Evolutionary conservation across 208 protist genomes (phyloP).

Genomic region (Leishmania tarentolae): DNA sequence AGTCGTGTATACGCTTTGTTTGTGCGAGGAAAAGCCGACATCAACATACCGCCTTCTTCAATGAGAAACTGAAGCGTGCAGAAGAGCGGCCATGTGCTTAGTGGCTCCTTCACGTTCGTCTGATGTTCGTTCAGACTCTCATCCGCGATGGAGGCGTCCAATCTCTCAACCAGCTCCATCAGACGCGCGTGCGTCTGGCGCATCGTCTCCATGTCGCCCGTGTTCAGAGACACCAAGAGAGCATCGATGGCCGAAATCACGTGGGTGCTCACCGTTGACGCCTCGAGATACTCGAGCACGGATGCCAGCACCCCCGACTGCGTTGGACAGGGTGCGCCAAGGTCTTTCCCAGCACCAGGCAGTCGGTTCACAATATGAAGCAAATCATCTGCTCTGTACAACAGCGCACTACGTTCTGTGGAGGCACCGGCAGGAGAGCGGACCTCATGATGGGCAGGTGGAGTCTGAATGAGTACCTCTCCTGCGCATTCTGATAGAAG

Average conservation of each 20-base stretch:
- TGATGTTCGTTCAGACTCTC: conserved; percentile 12
- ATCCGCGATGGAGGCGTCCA: conserved; percentile 50
- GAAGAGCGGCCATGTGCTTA: conserved; percentile 76
- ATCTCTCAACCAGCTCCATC: conserved; percentile 50
- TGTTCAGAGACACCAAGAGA: conserved; percentile 52
- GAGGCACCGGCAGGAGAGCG: not conserved
- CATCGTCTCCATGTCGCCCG: conserved; percentile 45
- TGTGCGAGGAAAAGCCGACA: conserved; percentile 62
- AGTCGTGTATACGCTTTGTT: conserved; percentile 38
- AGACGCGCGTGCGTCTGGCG: conserved; percentile 50
- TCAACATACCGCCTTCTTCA: conserved; percentile 65
- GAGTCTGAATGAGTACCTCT: conserved; percentile 30
- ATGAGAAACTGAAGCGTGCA: conserved; percentile 65
- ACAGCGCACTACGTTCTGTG: conserved; percentile 6
- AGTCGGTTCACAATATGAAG: conserved; percentile 23
- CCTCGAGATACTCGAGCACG: conserved; percentile 56
- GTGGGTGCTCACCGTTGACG: conserved; percentile 43
- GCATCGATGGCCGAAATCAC: conserved; percentile 51
- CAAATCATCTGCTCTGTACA: conserved; percentile 58
- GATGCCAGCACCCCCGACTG: conserved; percentile 1
- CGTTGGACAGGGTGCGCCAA: not conserved
- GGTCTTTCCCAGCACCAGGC: not conserved
- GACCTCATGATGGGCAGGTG: not conserved
- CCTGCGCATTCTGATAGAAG: conserved; percentile 32
- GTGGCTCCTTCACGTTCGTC: conserved; percentile 12